Percentiles rank a stretch among this genome's conserved stretches.
These are phyloP conservation scores for Cercospora janseana DNA, from an alignment of 2,329 filamentous ascomycete genomes.

Conservation along the genomic window DNA sequence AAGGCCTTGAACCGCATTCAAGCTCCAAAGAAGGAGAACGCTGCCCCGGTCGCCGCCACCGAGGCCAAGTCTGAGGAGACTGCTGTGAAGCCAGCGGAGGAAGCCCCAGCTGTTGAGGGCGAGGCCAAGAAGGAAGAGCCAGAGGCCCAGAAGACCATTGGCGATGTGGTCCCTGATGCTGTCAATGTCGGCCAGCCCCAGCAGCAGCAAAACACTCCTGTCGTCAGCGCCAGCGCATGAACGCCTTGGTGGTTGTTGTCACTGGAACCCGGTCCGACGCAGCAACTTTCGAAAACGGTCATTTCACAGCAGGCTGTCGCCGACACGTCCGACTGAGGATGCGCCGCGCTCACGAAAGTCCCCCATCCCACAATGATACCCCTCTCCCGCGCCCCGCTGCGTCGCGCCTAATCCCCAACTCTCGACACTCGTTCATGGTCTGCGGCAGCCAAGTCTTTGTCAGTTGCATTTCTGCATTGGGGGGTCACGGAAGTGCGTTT, in stretches of 20 bases:
- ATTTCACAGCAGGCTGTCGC: not conserved
- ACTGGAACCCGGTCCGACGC: conserved; percentile 6
- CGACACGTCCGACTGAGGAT: not conserved
- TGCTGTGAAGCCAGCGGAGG: conserved; percentile 25
- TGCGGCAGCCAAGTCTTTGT: conserved; percentile 20
- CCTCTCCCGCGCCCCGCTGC: conserved; percentile 12
- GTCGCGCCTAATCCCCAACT: conserved; percentile 21
- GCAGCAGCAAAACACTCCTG: conserved; percentile 31
- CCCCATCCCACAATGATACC: conserved; percentile 12
- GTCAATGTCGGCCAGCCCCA: conserved; percentile 34
- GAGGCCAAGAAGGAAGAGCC: conserved; percentile 27
- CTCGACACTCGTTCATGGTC: conserved; percentile 19
- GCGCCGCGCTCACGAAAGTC: not conserved
- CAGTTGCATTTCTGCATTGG: conserved; percentile 20
- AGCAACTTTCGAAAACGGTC: conserved; percentile 11
- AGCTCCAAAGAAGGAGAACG: conserved; percentile 35
- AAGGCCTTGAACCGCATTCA: conserved; percentile 36
- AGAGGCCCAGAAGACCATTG: conserved; percentile 31
- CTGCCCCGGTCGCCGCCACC: conserved; percentile 21
- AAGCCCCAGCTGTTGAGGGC: conserved; percentile 26
- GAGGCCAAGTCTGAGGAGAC: conserved; percentile 28
- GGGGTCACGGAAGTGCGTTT: conserved; percentile 16
- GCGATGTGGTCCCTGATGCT: conserved; percentile 34
- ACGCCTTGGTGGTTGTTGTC: not conserved
- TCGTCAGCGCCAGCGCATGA: conserved; percentile 38